Base-by-base conservation (phyloP, 129 eudicot species). In the Silybum marianum region DNA sequence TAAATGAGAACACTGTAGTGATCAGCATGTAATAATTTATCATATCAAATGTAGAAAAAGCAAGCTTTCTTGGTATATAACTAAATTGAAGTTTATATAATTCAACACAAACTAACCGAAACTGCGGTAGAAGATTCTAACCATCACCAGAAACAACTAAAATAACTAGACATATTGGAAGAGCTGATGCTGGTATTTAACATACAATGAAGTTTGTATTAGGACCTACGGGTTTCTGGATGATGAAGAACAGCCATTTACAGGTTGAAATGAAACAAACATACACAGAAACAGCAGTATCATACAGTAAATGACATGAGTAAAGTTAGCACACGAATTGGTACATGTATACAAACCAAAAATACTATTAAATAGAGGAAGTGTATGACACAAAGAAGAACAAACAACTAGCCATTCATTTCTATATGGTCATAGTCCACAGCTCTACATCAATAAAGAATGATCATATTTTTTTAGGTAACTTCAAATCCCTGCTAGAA, bases 111-210 rank as follows among this genome's bases (percentile, higher is more conserved):
- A 51, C 63, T 5, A 51, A 51, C 18, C 2, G 18, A 51, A 51
- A 51, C 14, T n/a, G 9, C 10, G 7, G 42, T 8, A 38, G 42
- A 38, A 38, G 42, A 38, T 38, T 38, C 6, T 38, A 38, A 38
- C 42, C 42, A 38, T 38, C 42, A 72, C 9, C 14, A 10, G 12
- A 72, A 36, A 39, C 72, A 68, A 44, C 7, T 73, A 58, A 40
- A 73, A 42, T 73, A 21, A 73, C 77, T 70, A 70, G 74, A 30
- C 11, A 70, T 18, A 70, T 16, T 70, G 24, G 40, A 70, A 70
- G 74, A 70, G 74, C 46, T 70, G 74, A 70, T 32, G 74, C n/a
- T 16, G 44, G 12, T 30, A 5, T 30, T 34, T 14, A 30, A 30
- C 24, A 70, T 70, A 70, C 74, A 70, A 70, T 70, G 46, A 70